Evolutionary conservation across 1,139 yeast genomes (phyloP).

Genomic region (Debaryomyces robertsiae): DNA sequence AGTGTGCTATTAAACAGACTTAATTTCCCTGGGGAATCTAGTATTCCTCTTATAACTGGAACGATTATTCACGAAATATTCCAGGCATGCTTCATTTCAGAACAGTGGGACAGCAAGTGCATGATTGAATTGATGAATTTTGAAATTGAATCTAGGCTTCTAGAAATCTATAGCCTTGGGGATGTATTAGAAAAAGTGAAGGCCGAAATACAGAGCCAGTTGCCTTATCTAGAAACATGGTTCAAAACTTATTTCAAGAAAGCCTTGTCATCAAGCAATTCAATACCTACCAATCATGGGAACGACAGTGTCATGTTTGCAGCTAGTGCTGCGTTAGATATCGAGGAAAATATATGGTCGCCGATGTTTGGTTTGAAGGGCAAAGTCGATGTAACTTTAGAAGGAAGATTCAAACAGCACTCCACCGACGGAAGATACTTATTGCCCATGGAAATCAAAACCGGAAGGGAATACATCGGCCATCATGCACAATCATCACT

Average conservation of each 20-base stretch:
- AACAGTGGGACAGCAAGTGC: conserved; percentile 43
- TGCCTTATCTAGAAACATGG: conserved; percentile 68
- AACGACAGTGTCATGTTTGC: conserved; percentile 44
- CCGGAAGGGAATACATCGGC: conserved; percentile 67
- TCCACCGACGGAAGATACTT: conserved; percentile 42
- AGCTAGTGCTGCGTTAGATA: conserved; percentile 68
- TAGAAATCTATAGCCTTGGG: conserved; percentile 62
- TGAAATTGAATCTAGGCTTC: conserved; percentile 43
- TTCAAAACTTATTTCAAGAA: conserved; percentile 47
- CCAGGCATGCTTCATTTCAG: conserved; percentile 61
- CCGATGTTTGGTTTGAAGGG: conserved; percentile 93
- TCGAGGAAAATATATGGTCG: conserved; percentile 91
- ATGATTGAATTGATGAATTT: conserved; percentile 49
- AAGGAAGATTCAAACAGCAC: conserved; percentile 47
- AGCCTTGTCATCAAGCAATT: conserved; percentile 22
- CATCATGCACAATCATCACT: conserved; percentile 89
- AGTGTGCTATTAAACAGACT: conserved; percentile 62
- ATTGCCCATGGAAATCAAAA: conserved; percentile 86
- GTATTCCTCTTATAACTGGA: conserved; percentile 71
- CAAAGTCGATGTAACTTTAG: conserved; percentile 82
- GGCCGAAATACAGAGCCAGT: conserved; percentile 44
- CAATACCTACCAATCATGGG: conserved; percentile 42
- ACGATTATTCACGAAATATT: conserved; percentile 76
- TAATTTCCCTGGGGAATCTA: conserved; percentile 55
- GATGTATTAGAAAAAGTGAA: conserved; percentile 50